Evolutionary conservation across 176 grass and related monocot species (phyloP), one percentile per base, ranked within the genome.

Genomic region (Phyllostachys edulis): DNA sequence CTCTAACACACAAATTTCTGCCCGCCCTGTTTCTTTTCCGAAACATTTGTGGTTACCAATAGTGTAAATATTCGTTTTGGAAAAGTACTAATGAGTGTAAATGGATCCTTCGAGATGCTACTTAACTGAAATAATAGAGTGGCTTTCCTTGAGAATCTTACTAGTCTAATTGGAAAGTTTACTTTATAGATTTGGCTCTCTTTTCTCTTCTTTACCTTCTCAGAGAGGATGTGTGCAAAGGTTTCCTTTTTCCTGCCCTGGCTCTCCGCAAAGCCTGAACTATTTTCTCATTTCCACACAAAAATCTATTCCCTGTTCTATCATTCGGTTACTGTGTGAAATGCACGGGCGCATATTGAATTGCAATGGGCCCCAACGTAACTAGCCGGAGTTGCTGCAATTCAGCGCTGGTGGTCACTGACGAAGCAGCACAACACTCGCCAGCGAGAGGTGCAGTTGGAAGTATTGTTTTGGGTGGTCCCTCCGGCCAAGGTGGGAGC

Each of bases 331-430:
- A 63, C 80, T 36, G 36, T 54, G 50, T 27, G 70, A 71, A 63
- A 70, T 23, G 54, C 81, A 56, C 77, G 78, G 36, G 34, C 63
- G 71, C 83, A 71, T 63, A 55, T 63, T 77, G 55, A 81, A 76
- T 38, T 6, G 68, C 61, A 11, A 12, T 10, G 72, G 68, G 45
- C 29, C 37, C 70, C 70, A 0, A 18, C 76, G 47, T 38, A 85
- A 36, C 49, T 2, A 23, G 78, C 69, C 60, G 62, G 69, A 81
- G 64, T 47, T 87, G 70, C 78, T 87, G 70, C 78, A 13, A 90
- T 90, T 52, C 79, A 56, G 12, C 21, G 79, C 67, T 78, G 88
- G 88, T 86, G 78, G 73, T 17, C 84, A 86, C 88, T 75, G 60
- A 29, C 68, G 50, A 29, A 38, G 51, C 41, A 18, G 27, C 62